Evolutionary conservation across 1,284 basidiomycete species (phyloP), one percentile per base, ranked within the genome.

Genomic region (Irpex sp.): DNA sequence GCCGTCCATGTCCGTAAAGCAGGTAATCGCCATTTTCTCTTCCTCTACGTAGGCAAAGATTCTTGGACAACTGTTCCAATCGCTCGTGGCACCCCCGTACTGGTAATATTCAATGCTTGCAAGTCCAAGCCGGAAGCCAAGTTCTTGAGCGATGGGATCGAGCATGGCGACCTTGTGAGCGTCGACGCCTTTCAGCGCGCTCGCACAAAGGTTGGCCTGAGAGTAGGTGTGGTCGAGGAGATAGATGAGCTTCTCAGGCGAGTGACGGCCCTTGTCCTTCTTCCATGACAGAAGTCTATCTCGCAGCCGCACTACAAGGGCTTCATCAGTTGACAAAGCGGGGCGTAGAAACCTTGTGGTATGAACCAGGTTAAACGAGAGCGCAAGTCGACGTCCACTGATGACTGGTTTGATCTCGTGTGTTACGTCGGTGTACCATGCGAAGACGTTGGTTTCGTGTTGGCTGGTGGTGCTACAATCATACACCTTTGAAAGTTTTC

Each of bases 341-440:
- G 78, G 77, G 55, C 78, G 76, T 61, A 77, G 74, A 51, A 78
- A 82, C 35, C 70, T 83, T 53, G 67, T 75, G 11, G 70, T 81
- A 36, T 65, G 62, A 3, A 65, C 60, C 39, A 82, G 74, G 62
- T 82, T 79, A 68, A 79, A 83, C 0, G 78, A 75, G 19, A 83
- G 74, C 1, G 78, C 80, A n/a, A 82, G 71, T 7, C 78, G 77
- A 59, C 78, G 78, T 1, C 81, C 81, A 17, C 75, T 73, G 3
- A 73, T 77, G 33, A 83, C 69, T 4, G 80, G 76, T 64, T 80
- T 78, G 60, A 82, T 73, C 68, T 79, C 78, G 65, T 82, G 79
- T 19, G 68, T 69, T 56, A 82, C 80, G 63, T 82, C 80, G 8
- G 78, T 80, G 66, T 82, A 83, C 80, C 81, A 83, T 2, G 80